Percentiles rank a stretch among this genome's conserved stretches.
phyloP scores from a whole-genome alignment of 1,284 basidiomycete genomes.

The Cutaneotrichosporon sp. region DNA sequence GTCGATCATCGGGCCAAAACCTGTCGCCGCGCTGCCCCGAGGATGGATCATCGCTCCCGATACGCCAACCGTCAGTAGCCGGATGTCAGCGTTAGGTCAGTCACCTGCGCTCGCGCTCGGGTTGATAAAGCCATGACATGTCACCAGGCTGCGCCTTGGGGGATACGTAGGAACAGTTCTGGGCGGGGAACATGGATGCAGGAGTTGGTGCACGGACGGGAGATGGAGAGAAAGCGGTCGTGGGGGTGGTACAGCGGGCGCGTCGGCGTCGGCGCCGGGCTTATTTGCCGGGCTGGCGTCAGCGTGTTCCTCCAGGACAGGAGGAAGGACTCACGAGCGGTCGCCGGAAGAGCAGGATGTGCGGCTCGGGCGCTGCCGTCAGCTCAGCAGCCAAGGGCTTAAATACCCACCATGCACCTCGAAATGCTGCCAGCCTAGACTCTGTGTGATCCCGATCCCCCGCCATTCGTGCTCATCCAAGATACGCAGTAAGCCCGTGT shows the following conservation, averaged over 20 bases:
- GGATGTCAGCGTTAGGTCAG: no score
- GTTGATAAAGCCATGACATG: neutral
- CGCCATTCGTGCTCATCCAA: constrained; percentile 86
- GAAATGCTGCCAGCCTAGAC: constrained; percentile 94
- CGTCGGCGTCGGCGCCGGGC: no score
- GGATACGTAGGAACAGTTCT: neutral
- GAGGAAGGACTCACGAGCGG: constrained; percentile 44
- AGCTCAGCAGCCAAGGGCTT: constrained; percentile 13
- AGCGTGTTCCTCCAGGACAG: neutral
- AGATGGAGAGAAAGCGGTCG: neutral
- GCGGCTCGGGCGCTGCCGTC: constrained; percentile 71
- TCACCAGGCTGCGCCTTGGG: neutral
- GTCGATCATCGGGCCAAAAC: no score
- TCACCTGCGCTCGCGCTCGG: neutral
- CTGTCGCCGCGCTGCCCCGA: no score
- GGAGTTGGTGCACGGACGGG: neutral
- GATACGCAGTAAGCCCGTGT: constrained; percentile 73
- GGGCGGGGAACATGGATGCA: constrained; percentile 7
- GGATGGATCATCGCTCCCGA: no score
- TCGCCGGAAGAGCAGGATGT: constrained; percentile 53
- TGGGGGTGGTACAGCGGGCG: constrained; percentile 3
- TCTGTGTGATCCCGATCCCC: constrained; percentile 91
- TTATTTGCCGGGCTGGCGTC: constrained; percentile 3
- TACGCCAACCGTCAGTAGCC: neutral
- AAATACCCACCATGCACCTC: constrained; percentile 89